Base-by-base conservation (phyloP, 176 grass and related monocot species). In the Chrysopogon serrulatus region DNA sequence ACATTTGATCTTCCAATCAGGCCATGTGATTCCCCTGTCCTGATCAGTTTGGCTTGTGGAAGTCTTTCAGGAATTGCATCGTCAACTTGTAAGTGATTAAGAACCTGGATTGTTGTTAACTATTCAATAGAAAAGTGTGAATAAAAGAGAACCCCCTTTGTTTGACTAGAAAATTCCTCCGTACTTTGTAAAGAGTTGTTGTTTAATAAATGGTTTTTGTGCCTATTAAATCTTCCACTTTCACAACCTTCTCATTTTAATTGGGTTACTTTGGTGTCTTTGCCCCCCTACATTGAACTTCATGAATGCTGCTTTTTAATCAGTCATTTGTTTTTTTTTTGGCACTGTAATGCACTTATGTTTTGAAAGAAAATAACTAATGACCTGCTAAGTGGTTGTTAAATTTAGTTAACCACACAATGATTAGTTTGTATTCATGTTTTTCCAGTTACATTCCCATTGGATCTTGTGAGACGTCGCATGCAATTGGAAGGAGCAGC, bases 41-140 rank as follows among this genome's bases (percentile, higher is more conserved):
- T 93, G 33, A 88, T 98, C 67, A 98, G 93, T 84, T 82, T 98
- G 80, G 91, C 87, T 61, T 93, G 96, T 82, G 93, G 96, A 88
- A 98, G 96, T 88, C 89, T 98, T 82, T 95, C 96, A 14, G 96
- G 96, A 51, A 82, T 95, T 82, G 93, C 93, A 60, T 98, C 96
- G 31, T 98, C 96, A 71, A 95, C 96, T 63, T 68, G 96, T 95
- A 91, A 89, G 74, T 90, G 24, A 65, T 66, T 84, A 67, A 40
- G n/a, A 6, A 60, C 35, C 41, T 60, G 62, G 8, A 19, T 28
- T 28, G 12, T 68, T 66, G 32, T 78, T 82, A 30, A 41, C 3
- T 36, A 43, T 59, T 87, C 61, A 64, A 64, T 31, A 64, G 23
- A 65, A 70, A 77, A 39, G 18, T 74, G 7, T 37, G 6, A 59